Evolutionary conservation across 306 rosid species (phyloP).

Genomic region (Glycyrrhiza uralensis): DNA sequence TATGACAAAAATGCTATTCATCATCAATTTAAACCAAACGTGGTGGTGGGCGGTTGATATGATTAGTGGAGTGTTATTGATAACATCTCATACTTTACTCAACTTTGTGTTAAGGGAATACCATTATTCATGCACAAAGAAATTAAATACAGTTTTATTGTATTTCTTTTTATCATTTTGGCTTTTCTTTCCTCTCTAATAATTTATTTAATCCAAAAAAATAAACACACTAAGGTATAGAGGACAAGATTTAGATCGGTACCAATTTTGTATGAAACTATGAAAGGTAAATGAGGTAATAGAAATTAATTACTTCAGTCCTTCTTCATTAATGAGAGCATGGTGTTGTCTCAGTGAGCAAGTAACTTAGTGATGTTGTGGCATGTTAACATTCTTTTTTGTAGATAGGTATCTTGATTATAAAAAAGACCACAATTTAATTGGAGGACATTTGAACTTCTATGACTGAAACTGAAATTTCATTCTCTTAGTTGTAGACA

Average conservation of each 20-base stretch:
- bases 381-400: neutral
- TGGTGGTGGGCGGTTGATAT: too few species aligned
- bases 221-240: neutral
- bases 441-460: neutral
- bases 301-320: neutral
- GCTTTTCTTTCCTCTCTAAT: neutral
- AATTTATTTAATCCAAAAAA: neutral
- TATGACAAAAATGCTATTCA: too few species aligned
- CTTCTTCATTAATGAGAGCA: neutral
- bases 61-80: neutral
- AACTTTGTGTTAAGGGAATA: neutral
- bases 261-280: neutral
- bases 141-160: neutral
- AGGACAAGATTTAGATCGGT: neutral
- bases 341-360: neutral
- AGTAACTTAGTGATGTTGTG: neutral
- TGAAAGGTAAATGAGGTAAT: neutral
- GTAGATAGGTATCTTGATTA: neutral
- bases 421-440: neutral
- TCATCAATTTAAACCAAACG: too few species aligned
- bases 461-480: neutral
- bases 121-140: neutral
- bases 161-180: neutral
- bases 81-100: neutral
- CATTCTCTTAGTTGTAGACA: neutral